phyloP scores from a whole-genome alignment of 495 filamentous ascomycete species.

The Aspergillus saccharolyticus region DNA sequence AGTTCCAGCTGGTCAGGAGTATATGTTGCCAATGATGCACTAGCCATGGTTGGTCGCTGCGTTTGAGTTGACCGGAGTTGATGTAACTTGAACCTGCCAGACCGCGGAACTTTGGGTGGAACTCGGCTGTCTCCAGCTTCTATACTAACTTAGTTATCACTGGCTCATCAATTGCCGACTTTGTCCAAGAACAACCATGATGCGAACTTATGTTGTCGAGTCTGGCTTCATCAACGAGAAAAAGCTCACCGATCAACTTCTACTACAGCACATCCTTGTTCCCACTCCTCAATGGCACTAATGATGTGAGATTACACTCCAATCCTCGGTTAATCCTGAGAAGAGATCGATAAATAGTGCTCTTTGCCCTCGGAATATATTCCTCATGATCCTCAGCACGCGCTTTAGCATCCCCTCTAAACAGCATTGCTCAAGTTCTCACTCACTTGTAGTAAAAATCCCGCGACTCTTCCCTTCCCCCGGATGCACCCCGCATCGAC shows the following conservation, averaged over 20 bases:
- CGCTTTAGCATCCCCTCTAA: no score
- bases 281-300: not conserved
- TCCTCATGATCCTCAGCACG: not conserved
- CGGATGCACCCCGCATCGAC: not conserved
- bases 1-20: constrained; percentile 28
- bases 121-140: no score
- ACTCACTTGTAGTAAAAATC: no score
- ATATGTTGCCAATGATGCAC: constrained; percentile 20
- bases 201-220: no score
- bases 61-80: not conserved
- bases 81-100: no score
- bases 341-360: not conserved
- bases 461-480: not conserved
- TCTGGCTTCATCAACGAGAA: no score
- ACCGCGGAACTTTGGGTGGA: no score
- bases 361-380: not conserved
- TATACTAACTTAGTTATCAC: no score
- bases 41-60: not conserved
- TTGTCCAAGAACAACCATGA: no score
- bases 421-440: no score
- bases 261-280: not conserved
- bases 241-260: not conserved
- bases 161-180: no score
- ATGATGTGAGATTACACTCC: not conserved
- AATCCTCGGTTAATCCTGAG: constrained; percentile 18